Evolutionary conservation across 345 rosid species (phyloP), one percentile per base, ranked within the genome.

Genomic region (Acer campestre): DNA sequence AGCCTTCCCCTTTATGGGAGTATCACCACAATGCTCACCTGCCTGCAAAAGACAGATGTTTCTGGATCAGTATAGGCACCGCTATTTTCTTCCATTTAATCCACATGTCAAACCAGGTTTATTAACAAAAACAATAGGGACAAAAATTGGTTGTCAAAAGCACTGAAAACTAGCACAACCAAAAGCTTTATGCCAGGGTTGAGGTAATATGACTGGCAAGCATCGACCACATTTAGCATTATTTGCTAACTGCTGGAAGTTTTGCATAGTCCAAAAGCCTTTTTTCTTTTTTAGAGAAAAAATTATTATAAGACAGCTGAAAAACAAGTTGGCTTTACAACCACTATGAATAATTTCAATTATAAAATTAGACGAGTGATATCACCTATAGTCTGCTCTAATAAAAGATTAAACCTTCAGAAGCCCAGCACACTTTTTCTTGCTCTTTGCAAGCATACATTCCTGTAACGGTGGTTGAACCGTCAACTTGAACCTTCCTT

Each of bases 1-100:
- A 75, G 89, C 82, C 91, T 93, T 92, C 66, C 99, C 98, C 79
- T 86, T 91, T 61, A 61, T 67, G 48, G 81, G 76, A 67, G 78
- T 73, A 76, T 78, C 86, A 80, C 85, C 89, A 82, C 76, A 62
- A 48, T 84, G 65, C 64, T 77, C 78, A 3, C 82, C 85, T 14
- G 83, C 90, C 97, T 94, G 89, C 79, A 77, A 23, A 69, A 69
- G 42, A 3, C 56, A 25, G 77, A 70, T 40, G 56, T 51, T 42
- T 12, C 18, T 44, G 29, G 38, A 80, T 68, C 72, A 78, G 44
- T 55, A 63, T 23, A 72, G 8, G 63, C 73, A 69, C 6, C 8
- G 58, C 10, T 13, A 75, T 35, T 64, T 38, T 68, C 75, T 40
- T 63, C 38, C 70, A 49, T 40, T 40, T 67, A 42, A 66, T 16